phyloP scores from a whole-genome alignment of 768 basidiomycete species.

The Leccinum fibrillosum region DNA sequence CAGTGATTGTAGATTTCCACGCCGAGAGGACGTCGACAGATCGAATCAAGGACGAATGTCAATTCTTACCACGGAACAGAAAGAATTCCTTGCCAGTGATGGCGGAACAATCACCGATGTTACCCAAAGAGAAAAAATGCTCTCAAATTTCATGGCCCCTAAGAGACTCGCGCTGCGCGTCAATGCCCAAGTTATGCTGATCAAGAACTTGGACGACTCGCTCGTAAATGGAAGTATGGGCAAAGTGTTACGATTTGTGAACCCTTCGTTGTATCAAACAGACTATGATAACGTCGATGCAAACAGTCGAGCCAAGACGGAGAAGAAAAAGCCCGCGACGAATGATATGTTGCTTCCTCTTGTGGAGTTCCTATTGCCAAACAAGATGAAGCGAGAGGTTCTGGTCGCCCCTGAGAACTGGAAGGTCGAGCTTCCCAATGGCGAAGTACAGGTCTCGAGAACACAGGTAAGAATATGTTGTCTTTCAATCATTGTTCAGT shows the following conservation, averaged over 20 bases:
- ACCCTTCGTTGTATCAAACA: slow-evolving; percentile 46
- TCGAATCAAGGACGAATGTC: slow-evolving; percentile 74
- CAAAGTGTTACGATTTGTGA: slow-evolving; percentile 70
- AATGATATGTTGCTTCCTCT: slow-evolving; percentile 53
- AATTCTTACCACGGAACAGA: slow-evolving; percentile 50
- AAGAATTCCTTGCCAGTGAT: slow-evolving; percentile 59
- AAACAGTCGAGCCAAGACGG: slow-evolving; percentile 35
- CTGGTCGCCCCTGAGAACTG: slow-evolving; percentile 70
- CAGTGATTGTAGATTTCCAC: slow-evolving; percentile 67
- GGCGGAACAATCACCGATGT: slow-evolving; percentile 53
- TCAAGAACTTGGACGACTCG: slow-evolving; percentile 88
- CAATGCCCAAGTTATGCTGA: slow-evolving; percentile 91
- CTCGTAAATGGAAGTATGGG: slow-evolving; percentile 97
- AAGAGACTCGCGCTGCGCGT: slow-evolving; percentile 62
- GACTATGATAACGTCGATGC: slow-evolving; percentile 35
- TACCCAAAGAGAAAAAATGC: slow-evolving; percentile 68
- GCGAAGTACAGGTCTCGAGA: slow-evolving; percentile 77
- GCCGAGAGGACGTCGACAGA: slow-evolving; percentile 85
- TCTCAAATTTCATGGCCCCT: slow-evolving; percentile 91
- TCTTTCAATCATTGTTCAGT: background rate
- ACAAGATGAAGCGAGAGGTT: slow-evolving; percentile 49
- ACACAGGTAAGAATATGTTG: slow-evolving; percentile 56
- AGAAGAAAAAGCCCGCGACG: slow-evolving; percentile 26
- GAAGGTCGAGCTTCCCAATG: slow-evolving; percentile 86
- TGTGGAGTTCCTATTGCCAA: slow-evolving; percentile 72